These are phyloP conservation scores for Crotalaria pallida DNA, from an alignment of 306 rosid genomes.

Conservation along the genomic window DNA sequence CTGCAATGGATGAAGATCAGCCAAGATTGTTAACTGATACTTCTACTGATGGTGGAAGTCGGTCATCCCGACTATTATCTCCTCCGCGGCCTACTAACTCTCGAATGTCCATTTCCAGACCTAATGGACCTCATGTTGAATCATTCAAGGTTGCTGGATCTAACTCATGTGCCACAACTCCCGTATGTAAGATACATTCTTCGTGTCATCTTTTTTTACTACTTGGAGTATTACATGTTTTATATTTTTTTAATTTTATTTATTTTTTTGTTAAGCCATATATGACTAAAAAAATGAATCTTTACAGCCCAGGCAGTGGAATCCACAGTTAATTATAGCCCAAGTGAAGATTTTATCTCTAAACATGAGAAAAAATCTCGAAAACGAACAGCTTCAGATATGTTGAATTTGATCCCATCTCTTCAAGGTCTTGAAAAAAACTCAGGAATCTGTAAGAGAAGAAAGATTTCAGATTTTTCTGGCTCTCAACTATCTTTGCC, in stretches of 20 bases:
- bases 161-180: slow-evolving; percentile 56
- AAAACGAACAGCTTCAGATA: slow-evolving; percentile 72
- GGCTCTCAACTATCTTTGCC: slow-evolving; percentile 40
- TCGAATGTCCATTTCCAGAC: slow-evolving; percentile 48
- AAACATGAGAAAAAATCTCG: slow-evolving; percentile 56
- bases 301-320: slow-evolving; percentile 73
- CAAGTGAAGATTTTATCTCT: slow-evolving; percentile 41
- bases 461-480: slow-evolving; percentile 49
- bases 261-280: background rate
- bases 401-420: slow-evolving; percentile 79
- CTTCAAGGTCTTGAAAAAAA: slow-evolving; percentile 55
- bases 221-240: slow-evolving; percentile 6
- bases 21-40: slow-evolving; percentile 52
- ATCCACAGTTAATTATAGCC: slow-evolving; percentile 34
- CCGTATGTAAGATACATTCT: slow-evolving; percentile 76
- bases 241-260: background rate
- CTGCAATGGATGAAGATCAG: slow-evolving; percentile 76
- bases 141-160: slow-evolving; percentile 58
- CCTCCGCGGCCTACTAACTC: slow-evolving; percentile 54
- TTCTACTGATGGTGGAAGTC: slow-evolving; percentile 61
- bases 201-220: slow-evolving; percentile 19
- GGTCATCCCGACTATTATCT: slow-evolving; percentile 61
- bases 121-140: slow-evolving; percentile 57
- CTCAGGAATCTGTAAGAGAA: slow-evolving; percentile 52
- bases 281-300: slow-evolving; percentile 27